Evolutionary conservation across 768 basidiomycete genomes (phyloP).

Genomic region (Lentinula edodes): DNA sequence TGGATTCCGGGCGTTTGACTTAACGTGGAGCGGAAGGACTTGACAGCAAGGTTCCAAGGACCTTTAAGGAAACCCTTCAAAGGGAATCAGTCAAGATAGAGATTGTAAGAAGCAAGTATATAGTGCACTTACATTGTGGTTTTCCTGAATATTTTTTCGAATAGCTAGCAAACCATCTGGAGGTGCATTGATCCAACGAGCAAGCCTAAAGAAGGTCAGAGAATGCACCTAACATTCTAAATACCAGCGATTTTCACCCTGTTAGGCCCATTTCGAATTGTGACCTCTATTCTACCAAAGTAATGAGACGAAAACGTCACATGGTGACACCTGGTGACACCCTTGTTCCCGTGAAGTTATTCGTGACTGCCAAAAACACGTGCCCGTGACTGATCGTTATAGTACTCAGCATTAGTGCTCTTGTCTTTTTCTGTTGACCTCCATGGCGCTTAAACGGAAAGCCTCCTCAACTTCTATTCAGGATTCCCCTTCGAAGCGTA

Average conservation of each 20-base stretch:
- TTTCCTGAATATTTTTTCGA: slow-evolving; percentile 58
- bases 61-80: slow-evolving; percentile 53
- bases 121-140: slow-evolving; percentile 50
- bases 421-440: neutral
- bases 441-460: slow-evolving; percentile 45
- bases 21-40: slow-evolving; percentile 72
- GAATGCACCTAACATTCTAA: neutral
- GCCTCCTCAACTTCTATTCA: slow-evolving; percentile 14
- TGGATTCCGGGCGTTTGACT: slow-evolving; percentile 47
- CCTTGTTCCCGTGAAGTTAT: too few relatives aligned
- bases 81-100: slow-evolving; percentile 11
- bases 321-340: too few relatives aligned
- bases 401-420: neutral
- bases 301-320: neutral
- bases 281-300: neutral
- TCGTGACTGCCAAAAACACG: neutral
- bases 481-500: slow-evolving; percentile 27
- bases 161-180: slow-evolving; percentile 64
- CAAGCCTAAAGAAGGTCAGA: slow-evolving; percentile 41
- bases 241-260: slow-evolving; percentile 29
- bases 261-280: slow-evolving; percentile 52
- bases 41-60: slow-evolving; percentile 65
- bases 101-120: slow-evolving; percentile 9
- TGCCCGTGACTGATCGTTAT: neutral
- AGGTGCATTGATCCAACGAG: slow-evolving; percentile 82